Evolutionary conservation across 345 rosid species (phyloP).

Genomic region (Toxicodendron radicans): DNA sequence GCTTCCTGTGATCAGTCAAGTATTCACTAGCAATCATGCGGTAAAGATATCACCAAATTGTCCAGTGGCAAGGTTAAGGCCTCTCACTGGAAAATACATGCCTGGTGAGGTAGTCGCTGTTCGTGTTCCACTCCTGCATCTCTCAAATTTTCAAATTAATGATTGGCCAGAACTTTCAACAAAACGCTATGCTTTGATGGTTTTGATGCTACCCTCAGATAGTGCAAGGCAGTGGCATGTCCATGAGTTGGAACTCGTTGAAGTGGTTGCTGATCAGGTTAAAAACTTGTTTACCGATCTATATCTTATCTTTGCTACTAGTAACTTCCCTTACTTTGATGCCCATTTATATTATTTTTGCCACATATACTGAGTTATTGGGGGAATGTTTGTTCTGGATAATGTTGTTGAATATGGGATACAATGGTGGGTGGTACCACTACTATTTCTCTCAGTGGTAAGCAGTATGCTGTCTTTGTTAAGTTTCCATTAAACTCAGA

Average conservation of each 20-base stretch:
- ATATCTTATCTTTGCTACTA: not conserved
- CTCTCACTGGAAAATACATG: slow-evolving; percentile 75
- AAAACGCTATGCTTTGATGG: slow-evolving; percentile 93
- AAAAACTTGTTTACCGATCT: slow-evolving; percentile 5
- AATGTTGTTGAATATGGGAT: not conserved
- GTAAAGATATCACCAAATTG: slow-evolving; percentile 84
- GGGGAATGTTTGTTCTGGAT: not conserved
- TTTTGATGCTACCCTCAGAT: slow-evolving; percentile 95
- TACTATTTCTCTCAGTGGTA: not conserved
- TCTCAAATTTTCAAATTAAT: slow-evolving; percentile 91
- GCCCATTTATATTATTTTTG: not conserved
- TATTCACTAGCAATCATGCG: slow-evolving; percentile 68
- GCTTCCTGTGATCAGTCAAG: slow-evolving; percentile 90
- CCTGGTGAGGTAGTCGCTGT: slow-evolving; percentile 96
- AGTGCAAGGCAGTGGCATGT: slow-evolving; percentile 99
- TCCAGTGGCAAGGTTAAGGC: slow-evolving; percentile 82
- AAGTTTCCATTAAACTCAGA: not conserved
- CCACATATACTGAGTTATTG: not conserved
- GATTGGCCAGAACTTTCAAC: slow-evolving; percentile 99
- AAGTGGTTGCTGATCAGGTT: slow-evolving; percentile 99
- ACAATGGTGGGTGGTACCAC: not conserved
- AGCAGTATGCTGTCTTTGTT: not conserved
- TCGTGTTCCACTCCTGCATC: slow-evolving; percentile 95
- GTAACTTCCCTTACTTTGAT: not conserved
- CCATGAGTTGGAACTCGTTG: slow-evolving; percentile 95